A percentile compares a stretch with the other conserved stretches of the same genome.
phyloP scores from a whole-genome alignment of 495 filamentous ascomycete genomes.

The Xylaria grammica region DNA sequence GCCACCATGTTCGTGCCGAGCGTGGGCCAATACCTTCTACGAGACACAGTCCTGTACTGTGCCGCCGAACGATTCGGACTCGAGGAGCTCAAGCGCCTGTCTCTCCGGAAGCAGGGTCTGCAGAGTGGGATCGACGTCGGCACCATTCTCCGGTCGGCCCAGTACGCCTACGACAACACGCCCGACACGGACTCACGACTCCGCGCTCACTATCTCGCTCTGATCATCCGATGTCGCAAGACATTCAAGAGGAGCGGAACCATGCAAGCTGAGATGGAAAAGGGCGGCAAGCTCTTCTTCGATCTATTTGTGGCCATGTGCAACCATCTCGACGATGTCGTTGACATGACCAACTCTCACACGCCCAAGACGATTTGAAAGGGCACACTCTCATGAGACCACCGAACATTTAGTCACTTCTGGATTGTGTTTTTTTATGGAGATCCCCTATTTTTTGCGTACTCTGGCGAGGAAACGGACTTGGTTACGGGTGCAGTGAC shows the following conservation, averaged over 20 bases:
- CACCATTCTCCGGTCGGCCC: conserved; percentile 86
- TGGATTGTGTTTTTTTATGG: conserved; percentile 24
- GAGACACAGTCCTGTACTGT: conserved; percentile 93
- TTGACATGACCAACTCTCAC: conserved; percentile 61
- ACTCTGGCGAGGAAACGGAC: conserved; percentile 33
- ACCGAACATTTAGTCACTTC: conserved; percentile 31
- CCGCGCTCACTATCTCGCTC: conserved; percentile 90
- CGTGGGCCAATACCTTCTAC: conserved; percentile 73
- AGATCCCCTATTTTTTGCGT: neutral
- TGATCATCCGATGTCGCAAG: conserved; percentile 91
- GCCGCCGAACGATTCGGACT: conserved; percentile 83
- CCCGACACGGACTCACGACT: conserved; percentile 87
- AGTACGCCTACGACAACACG: conserved; percentile 93
- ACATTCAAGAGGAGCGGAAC: conserved; percentile 95
- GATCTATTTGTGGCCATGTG: conserved; percentile 97
- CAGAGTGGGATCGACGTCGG: conserved; percentile 82
- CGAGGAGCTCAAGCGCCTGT: conserved; percentile 83
- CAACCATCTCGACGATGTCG: conserved; percentile 92
- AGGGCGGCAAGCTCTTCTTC: conserved; percentile 88
- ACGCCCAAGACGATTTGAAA: conserved; percentile 58
- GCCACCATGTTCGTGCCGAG: conserved; percentile 72
- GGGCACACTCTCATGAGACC: conserved; percentile 28
- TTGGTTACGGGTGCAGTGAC: conserved; percentile 25
- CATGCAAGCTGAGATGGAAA: conserved; percentile 98
- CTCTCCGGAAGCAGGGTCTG: conserved; percentile 90